Percentiles rank a stretch among this genome's conserved stretches.
Conservation (phyloP, 2,329 filamentous ascomycete species). For the Ambrosiella cleistominuta region DNA sequence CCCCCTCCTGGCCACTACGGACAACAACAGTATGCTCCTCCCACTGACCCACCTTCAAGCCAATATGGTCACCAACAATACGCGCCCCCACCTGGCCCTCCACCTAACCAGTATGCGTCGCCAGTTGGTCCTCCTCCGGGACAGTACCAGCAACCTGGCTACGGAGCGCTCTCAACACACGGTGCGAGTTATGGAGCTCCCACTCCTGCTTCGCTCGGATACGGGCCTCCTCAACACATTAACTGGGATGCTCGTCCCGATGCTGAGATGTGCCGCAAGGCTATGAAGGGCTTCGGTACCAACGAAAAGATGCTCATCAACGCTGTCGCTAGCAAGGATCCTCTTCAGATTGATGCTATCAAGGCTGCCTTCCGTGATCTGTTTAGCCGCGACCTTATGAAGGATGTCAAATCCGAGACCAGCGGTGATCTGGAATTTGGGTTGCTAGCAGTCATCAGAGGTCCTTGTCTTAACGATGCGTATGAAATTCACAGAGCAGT, state of each 20-base stretch:
- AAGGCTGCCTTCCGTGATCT: slow-evolving; percentile 47
- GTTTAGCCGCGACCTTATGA: slow-evolving; percentile 50
- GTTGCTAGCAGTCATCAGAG: slow-evolving; percentile 56
- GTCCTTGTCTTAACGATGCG: slow-evolving; percentile 63
- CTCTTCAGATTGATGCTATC: slow-evolving; percentile 56
- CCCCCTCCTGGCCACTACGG: slow-evolving; percentile 16
- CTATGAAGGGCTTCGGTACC: slow-evolving; percentile 90
- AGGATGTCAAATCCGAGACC: slow-evolving; percentile 64
- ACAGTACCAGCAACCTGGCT: slow-evolving; percentile 11
- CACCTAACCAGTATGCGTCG: slow-evolving; percentile 15
- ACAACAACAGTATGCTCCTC: slow-evolving; percentile 16
- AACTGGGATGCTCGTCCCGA: slow-evolving; percentile 50
- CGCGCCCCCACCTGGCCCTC: background rate
- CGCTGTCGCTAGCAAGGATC: slow-evolving; percentile 54
- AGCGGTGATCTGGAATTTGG: slow-evolving; percentile 57
- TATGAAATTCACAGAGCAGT: slow-evolving; percentile 54
- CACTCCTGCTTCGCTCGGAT: slow-evolving; percentile 54
- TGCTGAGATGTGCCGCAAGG: slow-evolving; percentile 53
- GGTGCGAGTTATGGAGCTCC: slow-evolving; percentile 27
- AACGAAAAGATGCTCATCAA: slow-evolving; percentile 63
- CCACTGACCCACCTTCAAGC: slow-evolving; percentile 13
- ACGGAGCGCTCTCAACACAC: slow-evolving; percentile 21
- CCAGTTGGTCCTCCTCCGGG: slow-evolving; percentile 16
- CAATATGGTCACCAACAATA: background rate
- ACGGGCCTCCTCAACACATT: slow-evolving; percentile 52